A percentile compares a stretch with the other conserved stretches of the same genome.
Evolutionary conservation across 805 yeast species (phyloP).

Genomic region (Metschnikowia henanensis): DNA sequence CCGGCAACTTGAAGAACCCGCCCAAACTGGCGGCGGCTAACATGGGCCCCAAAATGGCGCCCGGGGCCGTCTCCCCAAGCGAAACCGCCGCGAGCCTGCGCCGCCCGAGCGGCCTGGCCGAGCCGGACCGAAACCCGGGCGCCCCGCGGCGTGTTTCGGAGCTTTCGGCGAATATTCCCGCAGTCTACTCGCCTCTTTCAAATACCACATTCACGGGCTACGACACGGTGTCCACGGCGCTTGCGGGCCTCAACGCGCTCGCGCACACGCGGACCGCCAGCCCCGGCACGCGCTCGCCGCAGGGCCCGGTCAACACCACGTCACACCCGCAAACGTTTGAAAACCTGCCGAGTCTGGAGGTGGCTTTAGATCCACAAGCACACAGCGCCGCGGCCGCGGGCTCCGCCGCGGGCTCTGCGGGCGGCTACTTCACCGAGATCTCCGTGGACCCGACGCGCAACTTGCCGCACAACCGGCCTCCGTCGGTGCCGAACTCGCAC

Average conservation of each 20-base stretch:
- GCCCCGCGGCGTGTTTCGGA: slow-evolving; percentile 13
- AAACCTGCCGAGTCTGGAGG: slow-evolving; percentile 28
- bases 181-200: slow-evolving; percentile 36
- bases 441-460: slow-evolving; percentile 47
- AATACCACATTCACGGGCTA: slow-evolving; percentile 41
- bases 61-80: not conserved
- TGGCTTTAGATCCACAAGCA: slow-evolving; percentile 31
- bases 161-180: slow-evolving; percentile 23
- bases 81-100: slow-evolving; percentile 6
- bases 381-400: slow-evolving; percentile 28
- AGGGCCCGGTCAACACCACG: slow-evolving; percentile 19
- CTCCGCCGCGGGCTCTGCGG: too few species aligned
- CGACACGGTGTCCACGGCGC: slow-evolving; percentile 41
- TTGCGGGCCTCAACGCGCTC: slow-evolving; percentile 46
- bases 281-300: slow-evolving; percentile 1
- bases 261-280: slow-evolving; percentile 25
- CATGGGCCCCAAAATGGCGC: slow-evolving; percentile 8
- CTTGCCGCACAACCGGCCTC: slow-evolving; percentile 42
- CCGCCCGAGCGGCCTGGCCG: slow-evolving; percentile 2
- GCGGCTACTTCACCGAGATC: slow-evolving; percentile 46
- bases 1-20: slow-evolving; percentile 37
- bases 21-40: slow-evolving; percentile 35
- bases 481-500: slow-evolving; percentile 24
- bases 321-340: slow-evolving; percentile 24
- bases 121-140: slow-evolving; percentile 7